Evolutionary conservation across 108 stramenopile species (phyloP).

Genomic region (Parietichytrium sp.): DNA sequence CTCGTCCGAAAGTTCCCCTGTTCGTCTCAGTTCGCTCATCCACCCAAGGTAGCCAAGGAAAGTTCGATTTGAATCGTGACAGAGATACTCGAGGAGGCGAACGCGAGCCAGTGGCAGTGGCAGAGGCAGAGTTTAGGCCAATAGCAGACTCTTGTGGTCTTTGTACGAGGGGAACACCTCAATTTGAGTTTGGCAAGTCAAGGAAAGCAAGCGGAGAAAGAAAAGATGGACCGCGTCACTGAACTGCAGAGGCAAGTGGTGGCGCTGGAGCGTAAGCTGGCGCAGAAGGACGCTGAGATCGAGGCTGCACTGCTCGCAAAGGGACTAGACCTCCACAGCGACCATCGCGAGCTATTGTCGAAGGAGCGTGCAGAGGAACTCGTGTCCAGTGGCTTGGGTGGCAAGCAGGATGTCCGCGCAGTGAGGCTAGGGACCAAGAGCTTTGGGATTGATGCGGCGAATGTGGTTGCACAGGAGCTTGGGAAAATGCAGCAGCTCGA

Average conservation of each 20-base stretch:
- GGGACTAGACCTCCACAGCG: neutral
- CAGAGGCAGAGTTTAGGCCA: too few relatives aligned
- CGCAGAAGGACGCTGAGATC: neutral
- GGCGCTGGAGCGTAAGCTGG: neutral
- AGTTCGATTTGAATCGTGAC: too few relatives aligned
- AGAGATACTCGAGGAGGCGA: too few relatives aligned
- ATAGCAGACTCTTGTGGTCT: too few relatives aligned
- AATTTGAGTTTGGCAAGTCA: too few relatives aligned
- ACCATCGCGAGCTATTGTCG: conserved; percentile 8
- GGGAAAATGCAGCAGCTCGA: conserved; percentile 18
- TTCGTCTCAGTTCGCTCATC: too few relatives aligned
- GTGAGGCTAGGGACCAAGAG: conserved; percentile 26
- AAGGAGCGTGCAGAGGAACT: conserved; percentile 32
- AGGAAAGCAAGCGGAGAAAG: too few relatives aligned
- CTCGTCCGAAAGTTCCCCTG: too few relatives aligned
- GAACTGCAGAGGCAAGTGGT: neutral
- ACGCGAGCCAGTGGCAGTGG: too few relatives aligned
- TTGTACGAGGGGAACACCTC: too few relatives aligned
- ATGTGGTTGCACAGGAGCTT: neutral
- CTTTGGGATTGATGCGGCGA: neutral
- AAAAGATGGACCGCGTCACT: neutral
- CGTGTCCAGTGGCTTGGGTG: too few relatives aligned
- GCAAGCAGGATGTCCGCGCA: neutral
- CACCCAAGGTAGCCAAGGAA: too few relatives aligned
- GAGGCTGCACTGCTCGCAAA: neutral